Conservation (phyloP, 164 flowering plant genomes). For the Nelumbo lutea region DNA sequence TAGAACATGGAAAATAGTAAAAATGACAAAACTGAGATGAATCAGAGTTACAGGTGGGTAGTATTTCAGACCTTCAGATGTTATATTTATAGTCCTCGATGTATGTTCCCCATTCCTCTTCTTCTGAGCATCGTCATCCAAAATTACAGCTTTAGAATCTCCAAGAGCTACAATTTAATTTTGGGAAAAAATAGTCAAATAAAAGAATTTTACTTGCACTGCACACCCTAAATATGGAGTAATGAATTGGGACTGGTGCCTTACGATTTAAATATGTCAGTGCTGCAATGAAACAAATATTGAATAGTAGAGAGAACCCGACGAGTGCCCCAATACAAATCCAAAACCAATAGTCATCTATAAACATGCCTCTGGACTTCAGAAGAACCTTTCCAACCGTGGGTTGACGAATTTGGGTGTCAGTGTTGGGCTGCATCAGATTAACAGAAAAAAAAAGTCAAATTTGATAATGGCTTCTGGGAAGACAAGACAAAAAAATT, state of each 20-base stretch:
- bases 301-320: constrained; percentile 51
- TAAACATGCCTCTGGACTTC: constrained; percentile 40
- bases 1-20: background rate
- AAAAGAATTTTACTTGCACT: background rate
- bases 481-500: background rate
- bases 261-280: constrained; percentile 48
- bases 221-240: background rate
- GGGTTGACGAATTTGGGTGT: constrained; percentile 25
- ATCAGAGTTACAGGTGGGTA: background rate
- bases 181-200: background rate
- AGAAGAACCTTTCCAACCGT: constrained; percentile 56
- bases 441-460: background rate
- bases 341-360: constrained; percentile 49
- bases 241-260: constrained; percentile 8
- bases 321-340: constrained; percentile 48
- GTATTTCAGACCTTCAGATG: constrained; percentile 16
- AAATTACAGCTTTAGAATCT: constrained; percentile 26
- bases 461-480: background rate
- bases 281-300: constrained; percentile 42
- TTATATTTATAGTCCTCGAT: constrained; percentile 2
- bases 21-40: background rate
- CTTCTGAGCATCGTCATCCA: constrained; percentile 21
- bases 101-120: constrained; percentile 7
- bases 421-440: constrained; percentile 35
- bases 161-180: constrained; percentile 29